Percentiles rank a stretch among this genome's conserved stretches.
Conservation (phyloP, 1,284 basidiomycete genomes). For the Rhodotorula sp. region DNA sequence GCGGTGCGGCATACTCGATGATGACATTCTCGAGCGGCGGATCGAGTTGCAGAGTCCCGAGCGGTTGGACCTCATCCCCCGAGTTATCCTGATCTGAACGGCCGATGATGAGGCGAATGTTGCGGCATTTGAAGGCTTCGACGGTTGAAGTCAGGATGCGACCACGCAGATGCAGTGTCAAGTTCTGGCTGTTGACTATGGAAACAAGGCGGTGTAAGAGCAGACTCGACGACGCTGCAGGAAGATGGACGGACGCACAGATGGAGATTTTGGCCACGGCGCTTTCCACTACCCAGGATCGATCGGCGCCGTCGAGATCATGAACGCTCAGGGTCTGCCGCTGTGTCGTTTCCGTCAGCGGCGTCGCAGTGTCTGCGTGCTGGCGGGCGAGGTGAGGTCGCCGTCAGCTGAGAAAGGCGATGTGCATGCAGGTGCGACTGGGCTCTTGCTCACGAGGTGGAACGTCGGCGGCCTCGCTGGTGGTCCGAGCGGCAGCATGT, state of each 20-base stretch:
- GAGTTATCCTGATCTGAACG: too few relatives aligned
- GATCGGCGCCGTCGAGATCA: slow-evolving; percentile 22
- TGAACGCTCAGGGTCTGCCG: slow-evolving; percentile 16
- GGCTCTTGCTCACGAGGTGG: slow-evolving; percentile 10
- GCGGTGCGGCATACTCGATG: neutral
- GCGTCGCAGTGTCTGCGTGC: neutral
- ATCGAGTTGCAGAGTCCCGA: slow-evolving; percentile 33
- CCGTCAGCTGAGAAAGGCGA: too few relatives aligned
- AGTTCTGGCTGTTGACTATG: slow-evolving; percentile 28
- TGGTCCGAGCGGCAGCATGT: slow-evolving; percentile 9
- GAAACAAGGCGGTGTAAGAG: neutral
- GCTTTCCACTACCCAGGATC: neutral
- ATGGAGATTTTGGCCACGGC: slow-evolving; percentile 64
- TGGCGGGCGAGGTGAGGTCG: neutral
- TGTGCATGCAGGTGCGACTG: too few relatives aligned
- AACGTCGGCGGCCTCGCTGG: neutral
- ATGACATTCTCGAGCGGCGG: slow-evolving; percentile 12
- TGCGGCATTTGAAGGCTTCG: slow-evolving; percentile 7
- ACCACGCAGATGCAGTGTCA: slow-evolving; percentile 13
- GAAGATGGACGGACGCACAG: slow-evolving; percentile 58
- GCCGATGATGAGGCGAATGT: slow-evolving; percentile 16
- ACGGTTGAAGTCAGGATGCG: slow-evolving; percentile 26
- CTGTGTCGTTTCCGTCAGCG: slow-evolving; percentile 6
- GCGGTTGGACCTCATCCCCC: neutral
- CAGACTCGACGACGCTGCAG: too few relatives aligned